Base-by-base conservation (phyloP, 495 filamentous ascomycete genomes). In the Filosporella fistucella region DNA sequence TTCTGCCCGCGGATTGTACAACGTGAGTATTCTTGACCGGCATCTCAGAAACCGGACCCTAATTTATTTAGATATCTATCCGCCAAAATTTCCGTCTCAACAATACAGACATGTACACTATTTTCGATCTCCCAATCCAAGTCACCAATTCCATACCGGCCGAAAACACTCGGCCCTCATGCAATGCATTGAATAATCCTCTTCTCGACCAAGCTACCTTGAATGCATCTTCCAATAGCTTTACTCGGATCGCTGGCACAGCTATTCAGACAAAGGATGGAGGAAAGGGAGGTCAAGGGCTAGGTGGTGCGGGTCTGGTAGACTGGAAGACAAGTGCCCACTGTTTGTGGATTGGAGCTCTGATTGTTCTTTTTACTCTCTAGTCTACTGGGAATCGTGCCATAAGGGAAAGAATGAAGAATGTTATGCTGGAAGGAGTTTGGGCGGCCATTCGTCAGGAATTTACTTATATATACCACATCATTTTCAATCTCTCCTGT, bases 81-180 rank as follows among this genome's bases (percentile, higher is more conserved):
- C 80, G 80, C 41, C 81, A 86, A 52, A 81, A 72, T 44, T 85
- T 82, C 58, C 71, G 79, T 18, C 66, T 81, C 49, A 82, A 84
- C 53, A 75, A 71, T 6, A 69, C 66, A 1, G 71, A 84, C 35
- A 71, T 76, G 48, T 85, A 84, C 62, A 82, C 81, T n/a, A 74
- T 85, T 41, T 85, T 84, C 48, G 75, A 85, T 39, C 64, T 84
- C 16, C 81, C 81, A 17, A 81, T 86, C 53, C 71, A 71, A 3
- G 75, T 85, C 39, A 81, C 79, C n/a, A 86, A 85, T 53, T 66
- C 67, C 36, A 85, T 85, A 49, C 54, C 66, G 1, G 57, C 62
- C 16, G 55, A 51, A 7, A 55, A 45, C 22, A 48, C 47, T 42
- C 64, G 75, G 25, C 68, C 71, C 22, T 57, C 67, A 22, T 78